These are phyloP conservation scores for Triadica sebifera DNA, from an alignment of 345 rosid species.

Conservation along the genomic window DNA sequence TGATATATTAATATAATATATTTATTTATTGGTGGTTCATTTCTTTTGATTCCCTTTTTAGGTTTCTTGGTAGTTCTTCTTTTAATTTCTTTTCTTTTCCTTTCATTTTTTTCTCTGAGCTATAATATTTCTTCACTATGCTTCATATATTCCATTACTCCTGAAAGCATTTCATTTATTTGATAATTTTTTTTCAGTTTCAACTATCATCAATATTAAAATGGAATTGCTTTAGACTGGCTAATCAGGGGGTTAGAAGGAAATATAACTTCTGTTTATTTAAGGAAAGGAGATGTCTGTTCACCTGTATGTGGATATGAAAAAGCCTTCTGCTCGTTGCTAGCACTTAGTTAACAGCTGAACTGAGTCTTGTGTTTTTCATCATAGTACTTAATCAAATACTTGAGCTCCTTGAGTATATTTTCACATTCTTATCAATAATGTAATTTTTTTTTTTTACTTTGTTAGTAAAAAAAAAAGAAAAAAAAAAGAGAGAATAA, in stretches of 20 bases:
- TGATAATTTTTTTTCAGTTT: too few relatives aligned
- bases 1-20: neutral
- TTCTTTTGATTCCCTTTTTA: neutral
- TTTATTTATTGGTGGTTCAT: neutral
- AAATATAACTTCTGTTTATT: neutral
- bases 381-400: neutral
- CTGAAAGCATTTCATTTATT: too few relatives aligned
- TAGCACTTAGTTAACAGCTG: too few relatives aligned
- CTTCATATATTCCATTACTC: neutral
- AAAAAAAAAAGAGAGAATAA: neutral
- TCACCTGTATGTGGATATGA: neutral
- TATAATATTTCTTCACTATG: neutral
- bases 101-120: neutral
- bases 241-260: neutral
- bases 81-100: neutral
- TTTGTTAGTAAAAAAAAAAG: neutral
- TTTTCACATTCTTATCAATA: neutral
- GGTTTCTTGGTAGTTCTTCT: neutral
- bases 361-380: too few relatives aligned
- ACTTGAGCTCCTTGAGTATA: neutral
- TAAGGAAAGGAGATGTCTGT: neutral
- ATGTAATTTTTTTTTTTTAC: neutral
- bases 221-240: neutral
- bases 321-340: neutral
- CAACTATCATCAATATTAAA: too few relatives aligned